These are phyloP conservation scores for Collybia nuda DNA, from an alignment of 768 basidiomycete species.

Conservation along the genomic window DNA sequence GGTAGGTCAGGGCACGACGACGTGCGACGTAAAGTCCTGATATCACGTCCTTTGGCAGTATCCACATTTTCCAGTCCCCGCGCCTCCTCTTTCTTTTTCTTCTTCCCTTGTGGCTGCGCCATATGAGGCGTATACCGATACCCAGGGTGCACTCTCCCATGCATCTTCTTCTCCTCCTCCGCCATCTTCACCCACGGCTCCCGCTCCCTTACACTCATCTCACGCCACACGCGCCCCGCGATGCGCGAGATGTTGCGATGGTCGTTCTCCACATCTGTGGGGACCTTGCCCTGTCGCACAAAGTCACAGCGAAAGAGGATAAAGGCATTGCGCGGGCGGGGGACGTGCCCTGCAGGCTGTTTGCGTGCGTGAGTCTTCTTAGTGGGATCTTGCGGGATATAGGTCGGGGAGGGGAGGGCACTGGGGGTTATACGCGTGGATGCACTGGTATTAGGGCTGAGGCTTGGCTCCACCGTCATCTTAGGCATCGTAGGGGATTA, in stretches of 20 bases:
- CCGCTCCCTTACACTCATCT: slow-evolving; percentile 45
- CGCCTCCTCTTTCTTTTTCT: slow-evolving; percentile 8
- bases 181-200: slow-evolving; percentile 54
- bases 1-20: slow-evolving; percentile 5
- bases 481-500: not conserved
- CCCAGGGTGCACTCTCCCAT: slow-evolving; percentile 38
- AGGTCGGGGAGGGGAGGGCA: slow-evolving; percentile 21
- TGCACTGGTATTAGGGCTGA: not conserved
- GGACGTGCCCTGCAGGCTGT: slow-evolving; percentile 55
- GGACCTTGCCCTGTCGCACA: slow-evolving; percentile 59
- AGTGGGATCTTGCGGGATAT: slow-evolving; percentile 19
- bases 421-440: not conserved
- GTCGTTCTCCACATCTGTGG: slow-evolving; percentile 54
- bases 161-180: slow-evolving; percentile 43
- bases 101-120: slow-evolving; percentile 1
- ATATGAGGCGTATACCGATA: slow-evolving; percentile 36
- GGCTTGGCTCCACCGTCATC: not conserved
- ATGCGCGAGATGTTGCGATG: slow-evolving; percentile 70
- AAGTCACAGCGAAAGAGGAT: slow-evolving; percentile 79
- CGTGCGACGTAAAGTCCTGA: slow-evolving; percentile 1
- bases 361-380: slow-evolving; percentile 51
- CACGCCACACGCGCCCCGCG: slow-evolving; percentile 65
- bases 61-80: not conserved
- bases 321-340: slow-evolving; percentile 76
- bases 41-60: too few species aligned